Evolutionary conservation across 2,329 filamentous ascomycete genomes (phyloP).

Genomic region (Phoma sp.): DNA sequence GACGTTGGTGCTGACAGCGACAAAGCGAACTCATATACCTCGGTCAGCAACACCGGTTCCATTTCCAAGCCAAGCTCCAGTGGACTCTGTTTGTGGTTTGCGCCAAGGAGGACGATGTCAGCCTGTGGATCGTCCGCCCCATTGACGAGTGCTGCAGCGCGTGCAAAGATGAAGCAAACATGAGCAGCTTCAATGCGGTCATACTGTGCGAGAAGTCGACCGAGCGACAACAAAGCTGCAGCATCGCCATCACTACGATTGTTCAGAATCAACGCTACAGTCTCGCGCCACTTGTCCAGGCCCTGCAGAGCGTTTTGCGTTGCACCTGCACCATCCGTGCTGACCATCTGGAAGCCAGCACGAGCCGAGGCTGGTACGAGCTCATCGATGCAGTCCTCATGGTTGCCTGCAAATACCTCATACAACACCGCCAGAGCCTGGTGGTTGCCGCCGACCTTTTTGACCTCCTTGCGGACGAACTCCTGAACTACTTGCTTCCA

Average conservation of each 20-base stretch:
- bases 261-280: conserved; percentile 81
- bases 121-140: conserved; percentile 82
- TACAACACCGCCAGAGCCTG: conserved; percentile 92
- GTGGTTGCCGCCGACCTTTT: conserved; percentile 77
- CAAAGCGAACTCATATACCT: conserved; percentile 91
- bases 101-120: conserved; percentile 83
- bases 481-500: conserved; percentile 96
- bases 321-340: conserved; percentile 65
- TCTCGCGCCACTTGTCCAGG: conserved; percentile 93
- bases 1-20: conserved; percentile 68
- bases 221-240: conserved; percentile 79
- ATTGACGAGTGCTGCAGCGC: conserved; percentile 73
- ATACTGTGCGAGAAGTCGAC: conserved; percentile 83
- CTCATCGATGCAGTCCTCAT: conserved; percentile 93
- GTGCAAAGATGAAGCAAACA: conserved; percentile 89
- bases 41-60: conserved; percentile 90
- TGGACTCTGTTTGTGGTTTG: conserved; percentile 76
- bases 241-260: conserved; percentile 85
- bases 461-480: conserved; percentile 94
- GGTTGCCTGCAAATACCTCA: conserved; percentile 91
- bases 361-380: conserved; percentile 91
- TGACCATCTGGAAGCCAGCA: conserved; percentile 89
- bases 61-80: conserved; percentile 79
- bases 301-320: conserved; percentile 80
- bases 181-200: conserved; percentile 90